Percentiles rank a stretch among this genome's conserved stretches.
phyloP scores from a whole-genome alignment of 176 grass and related monocot species.

The Zea mays region DNA sequence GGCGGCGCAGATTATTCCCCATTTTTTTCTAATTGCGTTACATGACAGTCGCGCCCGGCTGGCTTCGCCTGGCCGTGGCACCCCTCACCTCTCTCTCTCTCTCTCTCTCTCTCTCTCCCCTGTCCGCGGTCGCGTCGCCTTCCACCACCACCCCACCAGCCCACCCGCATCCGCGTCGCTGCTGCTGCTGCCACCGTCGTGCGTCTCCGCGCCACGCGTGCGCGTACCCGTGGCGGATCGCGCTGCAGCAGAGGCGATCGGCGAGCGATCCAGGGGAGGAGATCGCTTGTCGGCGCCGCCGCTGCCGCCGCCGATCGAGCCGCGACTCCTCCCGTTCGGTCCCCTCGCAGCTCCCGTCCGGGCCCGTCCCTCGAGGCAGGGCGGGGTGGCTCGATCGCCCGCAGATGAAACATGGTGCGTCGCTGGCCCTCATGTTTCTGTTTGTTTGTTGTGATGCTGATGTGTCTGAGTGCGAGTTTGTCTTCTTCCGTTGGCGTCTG shows the following conservation, averaged over 20 bases:
- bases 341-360: not conserved
- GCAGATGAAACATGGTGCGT: slow-evolving; percentile 69
- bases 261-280: slow-evolving; percentile 47
- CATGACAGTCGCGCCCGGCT: slow-evolving; percentile 45
- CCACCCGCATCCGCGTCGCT: slow-evolving; percentile 13
- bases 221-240: slow-evolving; percentile 30
- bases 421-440: not conserved
- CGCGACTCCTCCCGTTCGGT: slow-evolving; percentile 58
- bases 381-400: slow-evolving; percentile 25
- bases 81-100: not conserved
- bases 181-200: not conserved
- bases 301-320: slow-evolving; percentile 46
- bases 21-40: slow-evolving; percentile 37
- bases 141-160: slow-evolving; percentile 15
- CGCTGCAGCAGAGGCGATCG: slow-evolving; percentile 21
- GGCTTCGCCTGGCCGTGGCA: slow-evolving; percentile 28
- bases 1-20: slow-evolving; percentile 20
- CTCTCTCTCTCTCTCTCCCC: not conserved
- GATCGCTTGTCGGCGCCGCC: slow-evolving; percentile 50
- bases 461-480: slow-evolving; percentile 41
- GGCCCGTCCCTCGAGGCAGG: slow-evolving; percentile 19
- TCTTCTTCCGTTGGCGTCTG: slow-evolving; percentile 10
- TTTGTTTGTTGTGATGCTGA: slow-evolving; percentile 29
- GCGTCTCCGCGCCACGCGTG: not conserved
- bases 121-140: slow-evolving; percentile 39